Base-by-base conservation (phyloP, 352 stramenopile species). In the Globisporangium middletonii region DNA sequence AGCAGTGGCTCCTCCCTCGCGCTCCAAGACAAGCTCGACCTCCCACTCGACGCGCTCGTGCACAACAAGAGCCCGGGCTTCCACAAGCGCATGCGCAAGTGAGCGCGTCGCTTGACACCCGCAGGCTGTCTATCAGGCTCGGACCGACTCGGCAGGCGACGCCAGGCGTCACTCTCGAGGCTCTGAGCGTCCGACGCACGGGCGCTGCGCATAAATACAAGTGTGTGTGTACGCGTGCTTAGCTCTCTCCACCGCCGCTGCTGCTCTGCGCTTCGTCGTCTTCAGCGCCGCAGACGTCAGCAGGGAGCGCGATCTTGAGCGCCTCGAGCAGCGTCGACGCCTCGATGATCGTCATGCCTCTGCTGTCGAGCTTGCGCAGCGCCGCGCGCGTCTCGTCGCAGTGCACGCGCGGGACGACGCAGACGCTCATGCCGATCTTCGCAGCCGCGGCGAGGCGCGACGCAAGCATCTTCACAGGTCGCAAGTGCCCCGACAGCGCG, bases 381-480 rank as follows among this genome's bases (percentile, higher is more conserved):
- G 66, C 68, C 15, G 72, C 69, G 12, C 61, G 65, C 27, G 73
- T 79, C 30, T 82, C 66, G 18, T 69, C 60, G 48, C 77, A 71
- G 43, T 75, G 57, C 54, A 82, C 69, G 48, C 71, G 77, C 11
- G 83, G 83, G 51, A 94, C 88, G 47, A 94, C 73, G 54, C 80
- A 91, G 3, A 82, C 61, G 6, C 83, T 69, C 11, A 95, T 35
- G 0, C 86, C 86, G 65, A 94, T 92, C 59, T 93, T 95, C 27
- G 84, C 72, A 11, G 83, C 86, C 6, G 86, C 86, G 15, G 73
- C 77, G 27, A 95, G 65, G 0, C 86, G 79, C 43, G 81, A 83
- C 56, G 92, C 80, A 51, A 95, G 74, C 80, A 89, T 87, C 53
- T 94, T 89, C 1, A 92, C 78, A 2, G 86, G 83, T 1, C 86